A percentile compares a stretch with the other conserved stretches of the same genome.
phyloP scores from a whole-genome alignment of 2,329 filamentous ascomycete species.

The Talaromyces sp. region DNA sequence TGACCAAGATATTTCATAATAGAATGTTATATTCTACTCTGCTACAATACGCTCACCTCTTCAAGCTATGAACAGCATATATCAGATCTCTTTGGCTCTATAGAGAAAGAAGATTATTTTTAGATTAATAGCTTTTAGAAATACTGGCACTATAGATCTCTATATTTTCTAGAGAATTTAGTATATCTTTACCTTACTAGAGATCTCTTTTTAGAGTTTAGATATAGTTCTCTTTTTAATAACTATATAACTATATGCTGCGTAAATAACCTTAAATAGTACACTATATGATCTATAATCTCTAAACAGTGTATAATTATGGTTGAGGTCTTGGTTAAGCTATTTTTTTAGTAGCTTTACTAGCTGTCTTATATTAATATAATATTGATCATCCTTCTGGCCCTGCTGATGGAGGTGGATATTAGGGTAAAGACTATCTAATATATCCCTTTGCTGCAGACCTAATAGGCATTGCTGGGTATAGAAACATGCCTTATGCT shows the following conservation, averaged over 20 bases:
- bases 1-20: too few species aligned
- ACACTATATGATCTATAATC: conserved; percentile 21
- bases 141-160: too few species aligned
- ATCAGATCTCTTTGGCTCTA: too few species aligned
- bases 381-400: conserved; percentile 12
- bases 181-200: conserved; percentile 22
- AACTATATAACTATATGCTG: conserved; percentile 21
- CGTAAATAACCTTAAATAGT: conserved; percentile 26
- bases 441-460: conserved; percentile 15
- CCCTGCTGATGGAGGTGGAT: conserved; percentile 16
- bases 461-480: conserved; percentile 25
- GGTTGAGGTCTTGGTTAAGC: conserved; percentile 23
- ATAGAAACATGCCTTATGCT: conserved; percentile 20
- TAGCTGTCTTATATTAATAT: conserved; percentile 16
- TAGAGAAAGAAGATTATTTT: too few species aligned
- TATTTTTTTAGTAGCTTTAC: conserved; percentile 21
- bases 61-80: too few species aligned
- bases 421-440: conserved; percentile 25
- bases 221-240: conserved; percentile 29
- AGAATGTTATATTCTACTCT: too few species aligned
- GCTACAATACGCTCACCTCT: too few species aligned
- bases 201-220: conserved; percentile 20
- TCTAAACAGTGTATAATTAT: conserved; percentile 25
- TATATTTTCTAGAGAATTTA: conserved; percentile 15
- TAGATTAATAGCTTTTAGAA: too few species aligned